These are phyloP conservation scores for Suillus decipiens DNA, from an alignment of 768 basidiomycete species.

Conservation along the genomic window DNA sequence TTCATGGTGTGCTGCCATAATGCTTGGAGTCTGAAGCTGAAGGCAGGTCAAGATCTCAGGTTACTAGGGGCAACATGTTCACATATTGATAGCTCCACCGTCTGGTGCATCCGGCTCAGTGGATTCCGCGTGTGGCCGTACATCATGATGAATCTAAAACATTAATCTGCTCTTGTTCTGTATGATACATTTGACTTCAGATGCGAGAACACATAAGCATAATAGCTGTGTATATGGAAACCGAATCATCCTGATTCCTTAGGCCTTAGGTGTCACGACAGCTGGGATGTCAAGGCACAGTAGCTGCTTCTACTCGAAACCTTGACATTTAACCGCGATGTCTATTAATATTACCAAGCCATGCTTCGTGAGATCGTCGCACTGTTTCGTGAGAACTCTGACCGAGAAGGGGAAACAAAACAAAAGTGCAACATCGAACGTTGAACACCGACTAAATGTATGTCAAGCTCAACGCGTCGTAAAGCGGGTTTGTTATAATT, in stretches of 20 bases:
- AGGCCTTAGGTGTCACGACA: slow-evolving; percentile 50
- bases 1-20: slow-evolving; percentile 2
- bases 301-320: slow-evolving; percentile 47
- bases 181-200: slow-evolving; percentile 2
- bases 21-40: neutral
- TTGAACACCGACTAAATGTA: no score
- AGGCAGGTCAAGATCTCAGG: neutral
- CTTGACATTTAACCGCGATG: slow-evolving; percentile 44
- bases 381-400: neutral
- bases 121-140: neutral
- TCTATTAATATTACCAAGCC: slow-evolving; percentile 43
- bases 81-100: neutral
- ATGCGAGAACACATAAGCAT: no score
- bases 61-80: neutral
- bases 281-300: slow-evolving; percentile 51
- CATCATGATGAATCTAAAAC: neutral
- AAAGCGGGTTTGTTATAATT: no score
- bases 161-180: neutral
- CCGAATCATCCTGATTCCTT: no score
- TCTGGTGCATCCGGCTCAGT: neutral
- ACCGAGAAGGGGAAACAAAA: no score
- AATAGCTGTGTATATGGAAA: no score
- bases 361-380: slow-evolving; percentile 31
- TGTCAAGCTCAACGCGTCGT: no score
- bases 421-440: no score